Evolutionary conservation across 2,329 filamentous ascomycete species (phyloP).

Genomic region (Aspergillus novofumigatus): DNA sequence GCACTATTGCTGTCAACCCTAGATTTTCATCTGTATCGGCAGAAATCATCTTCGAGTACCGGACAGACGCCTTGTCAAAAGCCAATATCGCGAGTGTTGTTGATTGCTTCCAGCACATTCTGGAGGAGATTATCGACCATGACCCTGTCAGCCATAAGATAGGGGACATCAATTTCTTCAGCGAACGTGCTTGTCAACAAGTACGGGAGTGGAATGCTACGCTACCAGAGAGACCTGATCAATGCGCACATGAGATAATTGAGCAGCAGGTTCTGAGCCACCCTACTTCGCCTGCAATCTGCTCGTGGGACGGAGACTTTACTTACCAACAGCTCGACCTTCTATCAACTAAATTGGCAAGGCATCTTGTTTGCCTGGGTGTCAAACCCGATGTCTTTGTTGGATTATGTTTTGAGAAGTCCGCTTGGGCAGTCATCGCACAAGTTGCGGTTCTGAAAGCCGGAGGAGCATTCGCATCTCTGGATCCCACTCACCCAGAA

Average conservation of each 20-base stretch:
- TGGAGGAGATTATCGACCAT: constrained; percentile 23
- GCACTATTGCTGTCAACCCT: constrained; percentile 27
- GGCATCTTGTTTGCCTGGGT: constrained; percentile 34
- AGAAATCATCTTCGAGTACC: constrained; percentile 49
- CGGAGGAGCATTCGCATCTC: constrained; percentile 40
- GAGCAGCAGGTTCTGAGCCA: constrained; percentile 25
- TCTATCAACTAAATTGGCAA: constrained; percentile 34
- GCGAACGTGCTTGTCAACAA: constrained; percentile 27
- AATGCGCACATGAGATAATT: constrained; percentile 36
- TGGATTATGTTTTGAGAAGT: constrained; percentile 42
- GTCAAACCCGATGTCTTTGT: constrained; percentile 38
- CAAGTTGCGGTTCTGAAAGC: constrained; percentile 41
- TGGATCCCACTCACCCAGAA: constrained; percentile 39
- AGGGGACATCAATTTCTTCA: constrained; percentile 28
- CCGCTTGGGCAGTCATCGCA: constrained; percentile 40
- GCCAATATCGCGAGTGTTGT: constrained; percentile 28
- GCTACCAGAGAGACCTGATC: constrained; percentile 25
- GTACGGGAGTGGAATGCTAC: constrained; percentile 32
- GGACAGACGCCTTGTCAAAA: constrained; percentile 48
- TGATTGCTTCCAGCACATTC: constrained; percentile 30
- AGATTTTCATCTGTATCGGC: constrained; percentile 31
- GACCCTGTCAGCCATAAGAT: constrained; percentile 13
- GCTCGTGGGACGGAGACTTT: constrained; percentile 35
- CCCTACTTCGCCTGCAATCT: constrained; percentile 26
- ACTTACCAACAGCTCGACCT: constrained; percentile 36